Base-by-base conservation (phyloP, 495 filamentous ascomycete genomes). In the Lasiosphaeria miniovina region DNA sequence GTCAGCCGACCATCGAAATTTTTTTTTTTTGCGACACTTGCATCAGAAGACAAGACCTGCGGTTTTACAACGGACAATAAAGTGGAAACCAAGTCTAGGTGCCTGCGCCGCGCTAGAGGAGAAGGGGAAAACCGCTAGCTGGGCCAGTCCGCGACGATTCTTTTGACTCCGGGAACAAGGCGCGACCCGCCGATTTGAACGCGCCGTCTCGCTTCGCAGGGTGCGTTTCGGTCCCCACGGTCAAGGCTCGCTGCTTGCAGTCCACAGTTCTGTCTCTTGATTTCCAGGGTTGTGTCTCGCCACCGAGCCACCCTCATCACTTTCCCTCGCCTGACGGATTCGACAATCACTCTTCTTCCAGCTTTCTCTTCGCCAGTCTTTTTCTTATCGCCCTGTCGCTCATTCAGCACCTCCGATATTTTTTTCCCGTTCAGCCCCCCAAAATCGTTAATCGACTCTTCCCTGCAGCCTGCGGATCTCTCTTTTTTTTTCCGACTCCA, bases 341-440 rank as follows among this genome's bases (percentile, higher is more conserved):
- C 41, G 49, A 59, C 55, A 36, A 36, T 31, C 52, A 43, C 38
- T 24, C 38, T 35, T 55, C 53, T 65, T 63, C 60, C 50, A 31
- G 58, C 58, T 62, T 56, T 61, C 60, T 38, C 57, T 59, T 58
- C 60, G 52, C 59, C 58, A 52, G 58, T 58, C 49, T 61, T 52
- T 57, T 24, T 24, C 24, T 24, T 43, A 58, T 65, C 63, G 57
- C 59, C 55, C 55, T 51, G 58, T 60, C 67, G 67, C 67, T 71
- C 69, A 63, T 68, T 68, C 69, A 66, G 67, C 65, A 68, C 57
- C 61, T 56, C 64, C 67, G 51, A 59, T 68, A 62, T 58, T 69
- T 56, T 43, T 55, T 40, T 50, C 60, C 57, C 45, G 45, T 59
- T 43, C 6, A 34, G 33, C 45, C n/a, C 46, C 65, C 43, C 57